Evolutionary conservation across 1,139 yeast genomes (phyloP).

Genomic region (Dujonia santamariae): DNA sequence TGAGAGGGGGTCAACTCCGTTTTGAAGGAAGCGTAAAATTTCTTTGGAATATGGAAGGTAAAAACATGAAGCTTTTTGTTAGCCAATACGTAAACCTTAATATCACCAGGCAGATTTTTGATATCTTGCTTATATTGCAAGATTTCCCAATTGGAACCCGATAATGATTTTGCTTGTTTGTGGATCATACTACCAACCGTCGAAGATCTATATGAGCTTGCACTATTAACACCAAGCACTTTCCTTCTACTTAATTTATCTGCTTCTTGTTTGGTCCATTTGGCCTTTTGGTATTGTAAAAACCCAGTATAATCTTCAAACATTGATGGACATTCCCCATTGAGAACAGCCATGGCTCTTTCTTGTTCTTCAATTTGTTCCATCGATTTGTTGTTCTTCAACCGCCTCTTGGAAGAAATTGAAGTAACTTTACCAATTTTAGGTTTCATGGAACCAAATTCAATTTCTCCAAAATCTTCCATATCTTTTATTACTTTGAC

Average conservation of each 20-base stretch:
- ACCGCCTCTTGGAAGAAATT: constrained; percentile 25
- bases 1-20: constrained; percentile 43
- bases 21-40: constrained; percentile 67
- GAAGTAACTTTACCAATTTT: constrained; percentile 50
- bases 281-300: constrained; percentile 74
- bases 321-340: constrained; percentile 66
- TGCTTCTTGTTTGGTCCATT: constrained; percentile 77
- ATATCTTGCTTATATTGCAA: constrained; percentile 65
- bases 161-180: constrained; percentile 74
- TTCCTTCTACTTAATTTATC: constrained; percentile 70
- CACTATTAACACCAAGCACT: constrained; percentile 68
- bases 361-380: constrained; percentile 46
- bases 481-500: constrained; percentile 65
- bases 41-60: constrained; percentile 71
- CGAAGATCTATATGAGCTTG: constrained; percentile 38
- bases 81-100: constrained; percentile 70
- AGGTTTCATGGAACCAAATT: constrained; percentile 20
- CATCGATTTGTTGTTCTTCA: constrained; percentile 23
- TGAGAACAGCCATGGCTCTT: constrained; percentile 41
- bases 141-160: constrained; percentile 81
- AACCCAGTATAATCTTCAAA: constrained; percentile 74
- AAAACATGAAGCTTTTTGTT: constrained; percentile 73
- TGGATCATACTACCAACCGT: constrained; percentile 69
- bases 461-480: constrained; percentile 64
- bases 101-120: constrained; percentile 65